Evolutionary conservation across 441 rosid genomes (phyloP), one percentile per base, ranked within the genome.

Genomic region (Monsonia emarginata): DNA sequence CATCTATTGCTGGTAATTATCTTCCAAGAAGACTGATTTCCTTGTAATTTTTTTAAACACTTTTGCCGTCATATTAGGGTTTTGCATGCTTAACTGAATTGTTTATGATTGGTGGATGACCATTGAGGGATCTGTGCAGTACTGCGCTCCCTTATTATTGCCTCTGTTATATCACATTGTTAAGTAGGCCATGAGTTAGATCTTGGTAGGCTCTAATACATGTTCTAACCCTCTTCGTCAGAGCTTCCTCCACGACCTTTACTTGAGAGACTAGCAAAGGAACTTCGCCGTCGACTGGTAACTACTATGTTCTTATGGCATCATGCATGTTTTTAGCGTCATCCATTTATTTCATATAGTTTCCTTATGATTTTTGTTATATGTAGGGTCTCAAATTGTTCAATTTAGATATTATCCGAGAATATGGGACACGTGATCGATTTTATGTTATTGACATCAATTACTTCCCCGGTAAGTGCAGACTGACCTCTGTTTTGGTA

Each of bases 241-340:
- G 98, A 91, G 82, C 92, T 87, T 79, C 97, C 96, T 54, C 95
- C 96, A 0, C 86, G 82, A 36, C 89, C 87, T 28, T 82, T 89
- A 66, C 85, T 89, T 0, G 92, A 89, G 82, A 85, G 84, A 78
- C 88, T 91, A 65, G 92, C 90, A 26, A 87, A 77, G 77, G 97
- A 83, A 71, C 88, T 91, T 48, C 83, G 92, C 27, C 75, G 74
- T 31, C 76, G 86, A 66, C 70, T 89, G 95, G 96, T 89, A 79
- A 32, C 7, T 64, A 26, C 19, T 32, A 2, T 36, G 5, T 24
- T 48, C 4, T 48, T 48, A 16, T 48, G 5, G 36, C 24, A 13
- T 1, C 21, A 48, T 5, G 18, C n/a, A 5, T 48, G 5, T 19
- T 19, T 42, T 48, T 6, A 31, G 7, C 7, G 7, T 31, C 4